Evolutionary conservation across 208 protist species (phyloP).

Genomic region (Herpetomonas tarakana): DNA sequence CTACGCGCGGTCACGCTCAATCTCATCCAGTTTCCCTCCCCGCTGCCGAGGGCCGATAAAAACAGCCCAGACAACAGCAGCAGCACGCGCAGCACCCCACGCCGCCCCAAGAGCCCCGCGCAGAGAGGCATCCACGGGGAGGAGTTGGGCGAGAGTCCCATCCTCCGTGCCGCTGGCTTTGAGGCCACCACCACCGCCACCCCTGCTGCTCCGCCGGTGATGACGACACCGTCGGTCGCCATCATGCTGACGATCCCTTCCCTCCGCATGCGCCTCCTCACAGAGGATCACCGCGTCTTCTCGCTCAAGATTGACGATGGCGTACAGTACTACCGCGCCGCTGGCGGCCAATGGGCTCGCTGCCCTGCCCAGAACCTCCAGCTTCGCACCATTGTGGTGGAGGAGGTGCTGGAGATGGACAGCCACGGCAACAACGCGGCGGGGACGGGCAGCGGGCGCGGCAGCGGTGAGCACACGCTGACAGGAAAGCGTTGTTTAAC

Average conservation of each 20-base stretch:
- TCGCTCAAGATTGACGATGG: slow-evolving; percentile 8
- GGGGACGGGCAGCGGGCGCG: too few relatives aligned
- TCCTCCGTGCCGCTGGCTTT: background rate
- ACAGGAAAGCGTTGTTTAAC: too few relatives aligned
- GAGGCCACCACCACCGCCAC: background rate
- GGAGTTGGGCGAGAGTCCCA: too few relatives aligned
- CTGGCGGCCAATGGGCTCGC: slow-evolving; percentile 18
- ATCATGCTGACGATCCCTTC: slow-evolving; percentile 21
- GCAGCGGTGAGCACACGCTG: too few relatives aligned
- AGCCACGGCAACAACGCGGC: too few relatives aligned
- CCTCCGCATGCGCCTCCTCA: slow-evolving; percentile 7
- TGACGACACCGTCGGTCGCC: slow-evolving; percentile 2
- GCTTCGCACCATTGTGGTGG: slow-evolving; percentile 2
- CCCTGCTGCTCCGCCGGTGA: background rate
- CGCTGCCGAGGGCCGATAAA: background rate
- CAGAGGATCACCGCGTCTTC: slow-evolving; percentile 7
- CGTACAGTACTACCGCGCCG: slow-evolving; percentile 22
- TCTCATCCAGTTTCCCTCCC: background rate
- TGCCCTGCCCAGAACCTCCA: slow-evolving; percentile 9
- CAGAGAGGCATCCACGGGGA: too few relatives aligned
- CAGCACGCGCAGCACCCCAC: background rate
- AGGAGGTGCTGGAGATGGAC: background rate
- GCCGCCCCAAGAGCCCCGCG: background rate
- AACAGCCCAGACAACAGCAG: too few relatives aligned
- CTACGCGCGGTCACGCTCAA: slow-evolving; percentile 7